Conservation (phyloP, 1,284 basidiomycete genomes). For the Bjerkandera adusta region DNA sequence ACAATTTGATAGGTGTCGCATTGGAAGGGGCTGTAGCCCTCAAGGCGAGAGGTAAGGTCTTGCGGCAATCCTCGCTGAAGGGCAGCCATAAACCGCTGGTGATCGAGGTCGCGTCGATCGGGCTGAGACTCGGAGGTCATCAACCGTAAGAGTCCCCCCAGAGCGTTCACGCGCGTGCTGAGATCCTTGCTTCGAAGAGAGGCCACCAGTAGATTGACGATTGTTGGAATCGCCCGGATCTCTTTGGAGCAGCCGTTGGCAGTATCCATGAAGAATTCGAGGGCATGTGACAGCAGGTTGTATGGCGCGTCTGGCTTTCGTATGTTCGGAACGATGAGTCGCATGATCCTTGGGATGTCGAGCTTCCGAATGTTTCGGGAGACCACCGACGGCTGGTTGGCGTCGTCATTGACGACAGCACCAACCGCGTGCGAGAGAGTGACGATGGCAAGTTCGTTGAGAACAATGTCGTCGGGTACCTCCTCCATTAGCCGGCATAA, state of each 20-base stretch:
- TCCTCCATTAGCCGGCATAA: constrained; percentile 46
- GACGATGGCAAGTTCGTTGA: constrained; percentile 50
- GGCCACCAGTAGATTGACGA: constrained; percentile 50
- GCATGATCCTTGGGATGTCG: constrained; percentile 44
- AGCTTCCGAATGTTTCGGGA: constrained; percentile 37
- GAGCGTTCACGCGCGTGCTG: constrained; percentile 43
- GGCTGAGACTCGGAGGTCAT: constrained; percentile 39
- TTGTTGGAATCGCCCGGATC: constrained; percentile 39
- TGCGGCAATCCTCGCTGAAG: constrained; percentile 40
- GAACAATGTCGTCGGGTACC: constrained; percentile 45
- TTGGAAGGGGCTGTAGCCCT: constrained; percentile 44
- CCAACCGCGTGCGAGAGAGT: constrained; percentile 52
- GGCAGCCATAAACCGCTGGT: constrained; percentile 37
- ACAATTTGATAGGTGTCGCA: constrained; percentile 47
- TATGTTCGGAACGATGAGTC: constrained; percentile 39
- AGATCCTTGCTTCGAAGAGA: constrained; percentile 52
- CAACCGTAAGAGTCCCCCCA: constrained; percentile 52
- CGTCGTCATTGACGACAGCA: constrained; percentile 40
- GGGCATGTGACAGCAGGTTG: constrained; percentile 49
- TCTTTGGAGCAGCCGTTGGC: constrained; percentile 43
- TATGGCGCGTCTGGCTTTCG: constrained; percentile 42
- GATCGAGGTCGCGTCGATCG: constrained; percentile 44
- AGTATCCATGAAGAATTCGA: constrained; percentile 41
- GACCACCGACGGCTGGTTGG: constrained; percentile 22
- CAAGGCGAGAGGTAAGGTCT: constrained; percentile 44